These are phyloP conservation scores for Penicillium turbatum DNA, from an alignment of 495 filamentous ascomycete genomes.

Conservation along the genomic window DNA sequence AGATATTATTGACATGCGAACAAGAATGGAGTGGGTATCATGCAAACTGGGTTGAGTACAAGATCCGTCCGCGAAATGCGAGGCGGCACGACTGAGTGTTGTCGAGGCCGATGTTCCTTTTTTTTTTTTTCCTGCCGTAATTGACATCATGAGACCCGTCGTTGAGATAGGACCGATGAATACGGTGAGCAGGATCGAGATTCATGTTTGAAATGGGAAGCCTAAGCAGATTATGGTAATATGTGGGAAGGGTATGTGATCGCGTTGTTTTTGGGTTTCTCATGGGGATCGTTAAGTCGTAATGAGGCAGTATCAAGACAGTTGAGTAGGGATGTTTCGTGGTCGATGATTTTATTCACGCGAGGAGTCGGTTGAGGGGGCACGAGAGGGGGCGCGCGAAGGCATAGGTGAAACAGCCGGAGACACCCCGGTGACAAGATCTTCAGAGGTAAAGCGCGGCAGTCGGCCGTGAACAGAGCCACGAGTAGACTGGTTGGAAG, in stretches of 20 bases:
- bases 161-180: background rate
- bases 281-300: conserved; percentile 27
- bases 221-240: conserved; percentile 12
- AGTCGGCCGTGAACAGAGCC: conserved; percentile 9
- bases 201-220: background rate
- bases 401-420: conserved; percentile 19
- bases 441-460: conserved; percentile 25
- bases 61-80: conserved; percentile 5
- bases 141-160: conserved; percentile 4
- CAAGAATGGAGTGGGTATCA: conserved; percentile 7
- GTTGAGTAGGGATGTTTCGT: background rate
- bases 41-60: conserved; percentile 2
- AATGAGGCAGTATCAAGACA: conserved; percentile 3
- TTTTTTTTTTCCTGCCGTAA: background rate
- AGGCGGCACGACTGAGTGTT: background rate
- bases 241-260: conserved; percentile 3
- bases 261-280: conserved; percentile 14
- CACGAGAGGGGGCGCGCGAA: conserved; percentile 20
- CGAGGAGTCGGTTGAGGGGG: conserved; percentile 21
- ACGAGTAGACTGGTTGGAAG: conserved; percentile 16
- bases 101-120: background rate
- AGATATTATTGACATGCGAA: conserved; percentile 1
- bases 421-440: conserved; percentile 20
- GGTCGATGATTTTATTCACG: conserved; percentile 14
- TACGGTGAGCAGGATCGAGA: background rate